Evolutionary conservation across 257 asterid genomes (phyloP), one percentile per base, ranked within the genome.

Genomic region (Buddleja alternifolia): DNA sequence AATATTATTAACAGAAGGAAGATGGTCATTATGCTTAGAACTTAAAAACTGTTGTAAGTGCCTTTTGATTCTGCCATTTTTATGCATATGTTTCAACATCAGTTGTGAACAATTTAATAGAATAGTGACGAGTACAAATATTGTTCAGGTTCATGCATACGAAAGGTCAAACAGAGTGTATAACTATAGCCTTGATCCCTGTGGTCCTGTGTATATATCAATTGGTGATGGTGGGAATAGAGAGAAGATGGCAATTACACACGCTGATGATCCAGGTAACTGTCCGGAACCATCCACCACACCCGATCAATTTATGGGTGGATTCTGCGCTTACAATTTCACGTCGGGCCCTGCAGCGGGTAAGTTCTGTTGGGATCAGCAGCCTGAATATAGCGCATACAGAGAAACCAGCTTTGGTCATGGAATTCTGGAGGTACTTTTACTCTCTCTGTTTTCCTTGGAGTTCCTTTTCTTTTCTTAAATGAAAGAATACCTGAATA

Each of bases 151-250:
- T 54, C 98, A 93, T 75, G 98, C 98, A 1, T 93, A 93, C 17
- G 98, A 93, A 88, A 86, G 98, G 76, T 88, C 93, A 45, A 93
- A 93, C 74, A 82, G 96, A 85, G 98, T 93, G 78, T 90, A 90
- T 52, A 88, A 93, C 80, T 93, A 93, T 71, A 82, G 77, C 2
- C 80, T 93, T 45, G 95, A 93, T 73, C 93, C 98, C 1, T 93
- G 98, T 60, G 98, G 96, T 4, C 96, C 89, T 0, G 90, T 92
- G 37, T 52, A 90, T 73, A 80, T 93, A 78, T 69, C 97, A n/a
- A 69, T 92, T 29, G 98, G 98, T 4, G 98, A 93, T 66, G 98
- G 98, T 3, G 98, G 98, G 11, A 93, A 93, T 73, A 69, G 97
- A 56, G 98, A 93, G 75, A 93, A 93, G 75, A 90, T 90, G 95